A percentile compares a stretch with the other conserved stretches of the same genome.
phyloP scores from a whole-genome alignment of 2,329 filamentous ascomycete genomes.

The Ophiognomonia clavigignenti-juglandacearum region DNA sequence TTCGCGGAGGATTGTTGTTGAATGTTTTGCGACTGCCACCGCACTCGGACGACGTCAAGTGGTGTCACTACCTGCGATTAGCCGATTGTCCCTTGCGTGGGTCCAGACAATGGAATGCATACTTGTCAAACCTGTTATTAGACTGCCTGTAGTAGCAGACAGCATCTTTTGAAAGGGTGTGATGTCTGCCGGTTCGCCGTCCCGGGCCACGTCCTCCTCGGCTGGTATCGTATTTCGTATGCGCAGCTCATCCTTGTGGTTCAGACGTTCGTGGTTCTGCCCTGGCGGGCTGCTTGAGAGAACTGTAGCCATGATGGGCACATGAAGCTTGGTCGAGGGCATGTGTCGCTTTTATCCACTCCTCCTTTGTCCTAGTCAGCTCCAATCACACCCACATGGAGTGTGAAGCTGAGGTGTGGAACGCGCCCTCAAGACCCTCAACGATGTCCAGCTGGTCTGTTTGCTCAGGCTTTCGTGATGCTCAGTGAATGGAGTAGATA shows the following conservation, averaged over 20 bases:
- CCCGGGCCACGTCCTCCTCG: constrained; percentile 26
- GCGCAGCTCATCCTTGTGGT: constrained; percentile 28
- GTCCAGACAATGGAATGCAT: constrained; percentile 25
- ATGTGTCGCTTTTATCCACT: background rate
- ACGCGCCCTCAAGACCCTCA: too few relatives aligned
- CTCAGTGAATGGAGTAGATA: too few relatives aligned
- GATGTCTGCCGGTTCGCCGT: constrained; percentile 46
- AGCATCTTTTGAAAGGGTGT: constrained; percentile 89
- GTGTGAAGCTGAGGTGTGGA: constrained; percentile 12
- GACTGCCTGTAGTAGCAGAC: constrained; percentile 83
- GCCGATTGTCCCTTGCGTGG: background rate
- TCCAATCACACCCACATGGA: constrained; percentile 16
- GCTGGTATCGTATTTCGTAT: constrained; percentile 28
- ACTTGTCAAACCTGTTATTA: constrained; percentile 88
- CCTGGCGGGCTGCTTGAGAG: constrained; percentile 20
- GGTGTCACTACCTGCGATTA: constrained; percentile 66
- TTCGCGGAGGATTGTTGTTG: constrained; percentile 33
- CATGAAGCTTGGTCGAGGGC: constrained; percentile 1
- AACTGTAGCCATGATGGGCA: constrained; percentile 9
- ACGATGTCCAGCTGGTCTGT: background rate
- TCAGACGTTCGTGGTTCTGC: constrained; percentile 34
- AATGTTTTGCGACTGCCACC: constrained; percentile 76
- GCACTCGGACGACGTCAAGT: constrained; percentile 92
- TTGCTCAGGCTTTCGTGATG: background rate
- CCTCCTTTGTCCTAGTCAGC: background rate